Evolutionary conservation across 1,284 basidiomycete species (phyloP), one percentile per base, ranked within the genome.

Genomic region (Flammula alnicola): DNA sequence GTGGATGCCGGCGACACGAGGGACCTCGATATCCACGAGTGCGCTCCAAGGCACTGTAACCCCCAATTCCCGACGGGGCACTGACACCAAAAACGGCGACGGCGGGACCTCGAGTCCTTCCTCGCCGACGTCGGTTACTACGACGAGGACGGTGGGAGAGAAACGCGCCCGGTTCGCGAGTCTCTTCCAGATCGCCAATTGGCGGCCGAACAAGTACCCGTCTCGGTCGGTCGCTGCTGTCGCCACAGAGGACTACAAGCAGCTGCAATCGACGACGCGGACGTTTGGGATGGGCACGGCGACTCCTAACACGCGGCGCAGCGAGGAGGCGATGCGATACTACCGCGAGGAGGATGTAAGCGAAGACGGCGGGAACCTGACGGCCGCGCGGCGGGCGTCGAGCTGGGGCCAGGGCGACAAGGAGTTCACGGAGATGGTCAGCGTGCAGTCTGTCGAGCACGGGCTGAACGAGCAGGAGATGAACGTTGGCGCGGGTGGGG

Each of bases 321-420:
- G 70, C 51, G 70, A 71, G 51, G 70, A 72, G 52, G 68, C 66
- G 17, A 47, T 71, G 27, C 53, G 63, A 33, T 45, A 56, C 22
- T 60, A 66, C 36, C 47, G 41, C 57, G 58, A 4, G 7, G 46
- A 7, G 16, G 41, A 29, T 33, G 36, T 54, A 23, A 31, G 43
- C 26, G 44, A 54, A 22, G 53, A 55, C 29, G 29, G 37, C 51
- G 55, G 54, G 4, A 64, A 49, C 0, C 47, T 73, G 26, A 70
- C 67, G 1, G 64, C 72, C 19, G 77, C 77, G 19, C 72, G 80
- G 57, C 74, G 84, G 10, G 84, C 84, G 7, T 83, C 83, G 38
- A 86, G 83, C 60, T 86, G 83, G 83, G 73, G 71, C 2, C 78
- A 81, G 41, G 71, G 67, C 23, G 73, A 70, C 48, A 61, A 65